phyloP scores from a whole-genome alignment of 345 rosid species.

The Melaleuca quinquenervia region DNA sequence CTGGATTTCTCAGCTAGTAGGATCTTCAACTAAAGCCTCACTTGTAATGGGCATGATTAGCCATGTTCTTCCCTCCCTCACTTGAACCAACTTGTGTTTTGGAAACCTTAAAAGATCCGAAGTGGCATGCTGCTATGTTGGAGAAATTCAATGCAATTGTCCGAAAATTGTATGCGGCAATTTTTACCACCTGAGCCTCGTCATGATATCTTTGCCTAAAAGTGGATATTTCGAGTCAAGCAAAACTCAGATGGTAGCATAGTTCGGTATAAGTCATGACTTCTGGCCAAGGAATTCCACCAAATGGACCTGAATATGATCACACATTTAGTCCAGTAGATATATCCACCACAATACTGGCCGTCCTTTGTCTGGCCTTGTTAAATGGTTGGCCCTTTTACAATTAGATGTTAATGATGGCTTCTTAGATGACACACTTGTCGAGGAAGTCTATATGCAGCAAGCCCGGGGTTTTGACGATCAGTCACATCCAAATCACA shows the following conservation, averaged over 20 bases:
- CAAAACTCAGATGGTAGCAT: neutral
- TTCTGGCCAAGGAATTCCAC: neutral
- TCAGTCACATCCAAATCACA: neutral
- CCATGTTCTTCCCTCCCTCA: neutral
- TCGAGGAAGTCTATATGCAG: neutral
- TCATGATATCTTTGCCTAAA: neutral
- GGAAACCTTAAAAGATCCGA: neutral
- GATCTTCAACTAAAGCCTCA: slow-evolving; percentile 89
- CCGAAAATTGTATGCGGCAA: neutral
- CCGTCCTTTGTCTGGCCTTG: neutral
- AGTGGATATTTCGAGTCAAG: neutral
- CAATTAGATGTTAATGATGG: neutral
- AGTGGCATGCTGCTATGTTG: neutral
- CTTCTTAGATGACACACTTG: neutral
- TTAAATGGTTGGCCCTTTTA: neutral
- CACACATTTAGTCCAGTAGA: neutral
- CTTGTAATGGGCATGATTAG: slow-evolving; percentile 14
- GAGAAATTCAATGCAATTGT: neutral
- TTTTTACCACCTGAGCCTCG: neutral
- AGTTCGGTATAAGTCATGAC: neutral
- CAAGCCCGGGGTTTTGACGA: neutral
- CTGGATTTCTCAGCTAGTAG: slow-evolving; percentile 84
- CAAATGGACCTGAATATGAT: no score
- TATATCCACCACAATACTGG: neutral
- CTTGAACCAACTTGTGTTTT: neutral